Percentiles rank a stretch among this genome's conserved stretches.
Conservation (phyloP, 345 rosid genomes). For the Salix dunnii region DNA sequence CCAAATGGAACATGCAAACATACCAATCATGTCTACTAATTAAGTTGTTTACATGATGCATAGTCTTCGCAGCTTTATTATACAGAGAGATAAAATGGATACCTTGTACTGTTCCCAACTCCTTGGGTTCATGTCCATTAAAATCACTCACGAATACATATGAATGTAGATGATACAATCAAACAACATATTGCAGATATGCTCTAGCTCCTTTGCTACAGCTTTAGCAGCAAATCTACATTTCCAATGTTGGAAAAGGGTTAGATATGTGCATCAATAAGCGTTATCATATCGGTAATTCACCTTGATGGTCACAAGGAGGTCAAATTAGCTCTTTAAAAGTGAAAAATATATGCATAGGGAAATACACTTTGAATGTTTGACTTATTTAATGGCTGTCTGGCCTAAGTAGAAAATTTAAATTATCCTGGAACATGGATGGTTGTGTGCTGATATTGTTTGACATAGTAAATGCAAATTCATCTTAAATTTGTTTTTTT, state of each 20-base stretch:
- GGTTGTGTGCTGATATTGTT: neutral
- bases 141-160: constrained; percentile 30
- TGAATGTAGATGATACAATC: constrained; percentile 29
- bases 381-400: neutral
- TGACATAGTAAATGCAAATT: no score
- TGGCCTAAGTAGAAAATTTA: no score
- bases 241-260: constrained; percentile 14
- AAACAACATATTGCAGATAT: constrained; percentile 16
- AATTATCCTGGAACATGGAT: neutral
- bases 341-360: neutral
- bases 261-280: constrained; percentile 20
- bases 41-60: constrained; percentile 19
- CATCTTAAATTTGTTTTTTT: neutral
- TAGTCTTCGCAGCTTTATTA: constrained; percentile 23
- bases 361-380: neutral
- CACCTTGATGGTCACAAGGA: neutral
- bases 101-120: constrained; percentile 16
- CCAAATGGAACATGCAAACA: constrained; percentile 4
- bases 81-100: constrained; percentile 29
- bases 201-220: constrained; percentile 36
- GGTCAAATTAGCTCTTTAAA: neutral
- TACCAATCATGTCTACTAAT: constrained; percentile 3
- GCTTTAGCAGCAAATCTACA: constrained; percentile 93
- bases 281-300: neutral
- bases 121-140: constrained; percentile 21